A percentile compares a stretch with the other conserved stretches of the same genome.
These are phyloP conservation scores for Penicillium polonicum DNA, from an alignment of 2,329 filamentous ascomycete genomes.

Conservation along the genomic window DNA sequence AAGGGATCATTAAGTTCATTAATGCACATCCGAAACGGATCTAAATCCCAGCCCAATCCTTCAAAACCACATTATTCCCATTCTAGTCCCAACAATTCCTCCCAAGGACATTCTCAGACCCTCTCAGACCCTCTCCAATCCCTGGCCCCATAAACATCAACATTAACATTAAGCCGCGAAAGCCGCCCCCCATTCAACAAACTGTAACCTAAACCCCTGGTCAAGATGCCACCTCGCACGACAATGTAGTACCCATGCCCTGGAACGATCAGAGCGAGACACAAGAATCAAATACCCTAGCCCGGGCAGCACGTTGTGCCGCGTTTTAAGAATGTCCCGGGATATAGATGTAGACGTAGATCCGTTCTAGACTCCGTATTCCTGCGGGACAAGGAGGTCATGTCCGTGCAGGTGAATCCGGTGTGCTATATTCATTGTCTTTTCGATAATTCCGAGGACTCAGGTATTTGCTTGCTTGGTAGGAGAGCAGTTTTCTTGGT, in stretches of 20 bases:
- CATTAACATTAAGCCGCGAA: too few relatives aligned
- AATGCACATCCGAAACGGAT: not conserved
- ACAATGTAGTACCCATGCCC: constrained; percentile 16
- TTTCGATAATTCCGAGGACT: constrained; percentile 6
- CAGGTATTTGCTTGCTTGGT: not conserved
- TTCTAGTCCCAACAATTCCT: not conserved
- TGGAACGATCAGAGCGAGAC: constrained; percentile 13
- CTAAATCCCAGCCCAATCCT: not conserved
- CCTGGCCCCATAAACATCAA: not conserved
- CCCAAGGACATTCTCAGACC: not conserved
- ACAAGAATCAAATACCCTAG: constrained; percentile 3
- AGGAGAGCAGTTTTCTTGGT: too few relatives aligned
- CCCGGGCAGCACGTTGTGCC: constrained; percentile 6
- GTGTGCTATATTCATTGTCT: constrained; percentile 2
- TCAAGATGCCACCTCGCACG: constrained; percentile 17
- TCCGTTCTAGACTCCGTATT: not conserved
- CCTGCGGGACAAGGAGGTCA: constrained; percentile 7
- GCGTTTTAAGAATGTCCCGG: not conserved
- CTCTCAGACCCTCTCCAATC: too few relatives aligned
- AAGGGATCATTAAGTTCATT: not conserved
- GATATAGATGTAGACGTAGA: not conserved
- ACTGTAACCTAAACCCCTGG: constrained; percentile 11
- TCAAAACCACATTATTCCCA: not conserved
- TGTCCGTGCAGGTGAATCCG: constrained; percentile 14
- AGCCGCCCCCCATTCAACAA: constrained; percentile 6